phyloP scores from a whole-genome alignment of 2,329 filamentous ascomycete genomes.

The Pseudovirgaria hyperparasitica region DNA sequence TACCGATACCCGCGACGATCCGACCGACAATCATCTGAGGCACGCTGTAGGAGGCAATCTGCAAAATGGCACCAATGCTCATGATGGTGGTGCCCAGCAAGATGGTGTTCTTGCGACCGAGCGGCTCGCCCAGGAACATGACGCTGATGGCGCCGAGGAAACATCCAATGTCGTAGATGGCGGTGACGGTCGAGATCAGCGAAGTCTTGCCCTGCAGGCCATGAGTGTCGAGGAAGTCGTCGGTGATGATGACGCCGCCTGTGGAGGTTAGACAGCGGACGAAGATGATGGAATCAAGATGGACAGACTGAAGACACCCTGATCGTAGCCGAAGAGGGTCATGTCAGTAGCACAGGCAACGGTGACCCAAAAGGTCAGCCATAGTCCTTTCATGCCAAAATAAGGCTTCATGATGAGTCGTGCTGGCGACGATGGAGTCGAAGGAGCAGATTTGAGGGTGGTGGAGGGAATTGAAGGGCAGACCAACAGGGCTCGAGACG shows the following conservation, averaged over 20 bases:
- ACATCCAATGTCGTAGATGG: constrained; percentile 48
- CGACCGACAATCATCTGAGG: constrained; percentile 38
- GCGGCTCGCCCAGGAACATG: constrained; percentile 35
- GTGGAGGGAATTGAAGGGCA: no score
- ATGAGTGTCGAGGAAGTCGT: constrained; percentile 38
- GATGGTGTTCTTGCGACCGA: constrained; percentile 37
- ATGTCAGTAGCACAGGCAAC: constrained; percentile 18
- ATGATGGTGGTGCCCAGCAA: constrained; percentile 37
- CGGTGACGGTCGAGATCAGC: constrained; percentile 37
- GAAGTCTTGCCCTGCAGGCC: constrained; percentile 30
- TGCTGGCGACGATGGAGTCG: no score
- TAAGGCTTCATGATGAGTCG: constrained; percentile 28
- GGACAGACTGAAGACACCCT: constrained; percentile 37
- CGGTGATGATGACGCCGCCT: constrained; percentile 42
- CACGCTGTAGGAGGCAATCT: constrained; percentile 32
- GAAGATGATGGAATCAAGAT: background rate
- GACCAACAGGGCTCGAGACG: no score
- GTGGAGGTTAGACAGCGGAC: constrained; percentile 1
- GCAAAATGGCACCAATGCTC: constrained; percentile 35
- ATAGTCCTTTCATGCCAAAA: constrained; percentile 41
- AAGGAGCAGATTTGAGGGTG: no score
- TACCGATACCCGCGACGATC: constrained; percentile 35
- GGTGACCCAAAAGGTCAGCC: constrained; percentile 45
- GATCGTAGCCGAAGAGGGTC: constrained; percentile 35
- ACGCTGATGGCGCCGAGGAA: constrained; percentile 42